Evolutionary conservation across 2,329 filamentous ascomycete genomes (phyloP).

Genomic region (Pseudogymnoascus sp.): DNA sequence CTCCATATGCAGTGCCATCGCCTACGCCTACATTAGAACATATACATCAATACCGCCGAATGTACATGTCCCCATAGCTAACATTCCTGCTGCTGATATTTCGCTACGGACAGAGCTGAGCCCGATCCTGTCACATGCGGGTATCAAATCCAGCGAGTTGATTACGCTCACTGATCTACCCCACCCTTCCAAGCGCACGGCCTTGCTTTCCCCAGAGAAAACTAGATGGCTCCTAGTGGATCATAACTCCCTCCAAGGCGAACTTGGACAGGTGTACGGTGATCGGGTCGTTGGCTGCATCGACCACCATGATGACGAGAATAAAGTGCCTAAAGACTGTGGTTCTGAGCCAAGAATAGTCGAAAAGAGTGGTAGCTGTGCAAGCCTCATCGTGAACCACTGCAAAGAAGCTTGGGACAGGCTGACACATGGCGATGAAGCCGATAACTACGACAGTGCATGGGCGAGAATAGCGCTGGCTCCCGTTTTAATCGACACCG

Average conservation of each 20-base stretch:
- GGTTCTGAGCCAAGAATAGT: conserved; percentile 52
- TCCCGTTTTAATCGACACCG: conserved; percentile 67
- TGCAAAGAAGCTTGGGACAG: conserved; percentile 51
- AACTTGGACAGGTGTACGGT: conserved; percentile 47
- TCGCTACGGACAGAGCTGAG: conserved; percentile 65
- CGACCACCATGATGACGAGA: conserved; percentile 74
- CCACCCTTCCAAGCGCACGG: conserved; percentile 41
- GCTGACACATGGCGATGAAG: conserved; percentile 34
- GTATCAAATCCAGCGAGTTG: conserved; percentile 52
- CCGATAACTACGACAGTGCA: conserved; percentile 31
- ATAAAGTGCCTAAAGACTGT: conserved; percentile 38
- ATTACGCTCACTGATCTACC: conserved; percentile 56
- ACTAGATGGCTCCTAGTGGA: conserved; percentile 70
- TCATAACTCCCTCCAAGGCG: conserved; percentile 66
- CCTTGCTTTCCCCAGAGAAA: conserved; percentile 36
- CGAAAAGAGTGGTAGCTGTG: conserved; percentile 63
- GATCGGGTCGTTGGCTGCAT: conserved; percentile 55
- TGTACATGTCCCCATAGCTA: conserved; percentile 65
- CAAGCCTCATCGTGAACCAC: conserved; percentile 59
- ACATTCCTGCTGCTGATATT: conserved; percentile 62
- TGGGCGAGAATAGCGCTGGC: conserved; percentile 58
- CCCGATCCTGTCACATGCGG: conserved; percentile 55
- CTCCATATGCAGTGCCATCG: conserved; percentile 66
- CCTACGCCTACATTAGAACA: conserved; percentile 67
- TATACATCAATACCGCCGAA: conserved; percentile 35